A percentile compares a stretch with the other conserved stretches of the same genome.
These are phyloP conservation scores for Magnaporthales sp. DNA, from an alignment of 2,329 filamentous ascomycete genomes.

Conservation along the genomic window DNA sequence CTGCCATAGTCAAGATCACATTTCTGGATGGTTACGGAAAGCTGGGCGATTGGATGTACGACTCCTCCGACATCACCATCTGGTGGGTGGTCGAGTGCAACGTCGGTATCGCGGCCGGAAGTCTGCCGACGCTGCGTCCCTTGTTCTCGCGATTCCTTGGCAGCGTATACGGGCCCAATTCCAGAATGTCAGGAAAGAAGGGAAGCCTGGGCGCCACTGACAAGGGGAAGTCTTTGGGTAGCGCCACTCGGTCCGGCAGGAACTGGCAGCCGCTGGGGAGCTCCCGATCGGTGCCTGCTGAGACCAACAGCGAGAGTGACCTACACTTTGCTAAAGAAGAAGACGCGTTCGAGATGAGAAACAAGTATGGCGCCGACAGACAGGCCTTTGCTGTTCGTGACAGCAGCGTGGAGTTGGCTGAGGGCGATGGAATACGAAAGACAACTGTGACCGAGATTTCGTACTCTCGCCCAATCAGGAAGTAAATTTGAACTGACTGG, in stretches of 20 bases:
- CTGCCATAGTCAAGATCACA: slow-evolving; percentile 19
- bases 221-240: background rate
- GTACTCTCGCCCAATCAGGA: background rate
- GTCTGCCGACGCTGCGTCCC: background rate
- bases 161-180: background rate
- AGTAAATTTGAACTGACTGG: background rate
- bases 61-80: slow-evolving; percentile 18
- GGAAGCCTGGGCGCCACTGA: background rate
- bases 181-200: background rate
- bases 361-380: background rate
- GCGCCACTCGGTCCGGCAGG: background rate
- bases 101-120: background rate
- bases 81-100: slow-evolving; percentile 12
- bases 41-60: slow-evolving; percentile 18
- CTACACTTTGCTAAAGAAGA: background rate
- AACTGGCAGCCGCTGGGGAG: background rate
- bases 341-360: background rate
- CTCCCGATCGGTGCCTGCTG: background rate
- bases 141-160: background rate
- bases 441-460: background rate
- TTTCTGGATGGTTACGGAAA: slow-evolving; percentile 17
- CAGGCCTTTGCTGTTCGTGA: background rate
- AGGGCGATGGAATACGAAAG: background rate
- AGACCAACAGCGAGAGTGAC: background rate
- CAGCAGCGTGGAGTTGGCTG: background rate